Percentiles rank a stretch among this genome's conserved stretches.
These are phyloP conservation scores for Amauroascus verrucosus DNA, from an alignment of 2,329 filamentous ascomycete genomes.

Conservation along the genomic window DNA sequence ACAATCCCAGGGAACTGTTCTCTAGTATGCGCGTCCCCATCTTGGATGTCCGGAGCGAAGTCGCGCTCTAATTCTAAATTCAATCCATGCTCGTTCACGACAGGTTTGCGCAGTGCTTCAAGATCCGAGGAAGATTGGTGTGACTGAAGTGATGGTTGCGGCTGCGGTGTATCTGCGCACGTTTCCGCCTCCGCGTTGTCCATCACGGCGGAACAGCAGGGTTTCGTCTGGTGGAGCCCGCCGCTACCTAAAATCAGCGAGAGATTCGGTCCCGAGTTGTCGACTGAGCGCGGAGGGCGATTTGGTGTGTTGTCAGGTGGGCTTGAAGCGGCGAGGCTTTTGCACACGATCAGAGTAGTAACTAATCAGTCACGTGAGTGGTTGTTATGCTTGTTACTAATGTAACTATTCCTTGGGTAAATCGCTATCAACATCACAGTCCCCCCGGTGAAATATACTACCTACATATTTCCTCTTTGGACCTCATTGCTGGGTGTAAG, in stretches of 20 bases:
- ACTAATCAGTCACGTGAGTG: neutral
- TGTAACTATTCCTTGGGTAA: no score
- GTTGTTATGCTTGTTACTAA: no score
- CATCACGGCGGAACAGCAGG: neutral
- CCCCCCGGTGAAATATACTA: no score
- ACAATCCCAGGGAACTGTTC: neutral
- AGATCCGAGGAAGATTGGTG: conserved; percentile 1
- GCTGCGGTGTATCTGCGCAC: neutral
- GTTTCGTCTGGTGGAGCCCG: conserved; percentile 2
- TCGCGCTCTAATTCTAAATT: neutral
- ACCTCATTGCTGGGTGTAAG: neutral
- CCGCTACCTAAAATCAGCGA: conserved; percentile 9
- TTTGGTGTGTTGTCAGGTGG: neutral
- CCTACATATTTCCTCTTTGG: no score
- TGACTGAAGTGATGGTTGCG: neutral
- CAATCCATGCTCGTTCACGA: neutral
- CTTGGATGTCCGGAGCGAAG: neutral
- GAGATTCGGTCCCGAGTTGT: neutral
- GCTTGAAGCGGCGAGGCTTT: conserved; percentile 15
- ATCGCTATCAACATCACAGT: no score
- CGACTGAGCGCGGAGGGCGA: neutral
- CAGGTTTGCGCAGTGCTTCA: neutral
- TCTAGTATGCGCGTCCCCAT: neutral
- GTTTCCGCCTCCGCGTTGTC: neutral
- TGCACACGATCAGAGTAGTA: conserved; percentile 4